Base-by-base conservation (phyloP, 805 yeast species). In the Yarrowia sp. region DNA sequence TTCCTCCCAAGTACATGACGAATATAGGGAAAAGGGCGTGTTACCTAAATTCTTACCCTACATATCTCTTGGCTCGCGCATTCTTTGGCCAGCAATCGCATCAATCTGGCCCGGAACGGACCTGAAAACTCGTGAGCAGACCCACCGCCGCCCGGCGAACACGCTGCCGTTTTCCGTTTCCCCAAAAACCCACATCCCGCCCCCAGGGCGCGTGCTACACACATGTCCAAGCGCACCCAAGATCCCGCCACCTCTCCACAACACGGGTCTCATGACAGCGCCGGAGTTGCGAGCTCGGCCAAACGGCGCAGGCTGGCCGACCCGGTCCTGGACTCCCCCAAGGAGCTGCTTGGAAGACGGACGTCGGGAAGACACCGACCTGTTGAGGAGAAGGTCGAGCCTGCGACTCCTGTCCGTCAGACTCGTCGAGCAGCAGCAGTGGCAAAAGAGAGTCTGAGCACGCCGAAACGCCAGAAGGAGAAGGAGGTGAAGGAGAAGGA, bases 181-280 rank as follows among this genome's bases (percentile, higher is more conserved):
- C 35, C 65, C 65, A 35, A n/a, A 49, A 52, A 42, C 32, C 32
- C 50, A n/a, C 26, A 59, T 41, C n/a, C 32, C 65, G 65, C 52
- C 65, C 52, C 52, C 8, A 59, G 65, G 65, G 65, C 65, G 52
- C 65, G 65, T 59, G 65, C 52, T 40, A 43, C 32, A 26, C 64
- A 22, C 65, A 59, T 59, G 65, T 45, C 65, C 41, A 59, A 59
- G 38, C 65, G 65, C 35, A 43, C 52, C 65, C 65, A 43, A 35
- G 52, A 59, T 12, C n/a, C 49, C 52, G 65, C 65, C 65, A 59
- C 65, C 65, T 19, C 65, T n/a, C 41, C 26, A 38, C 12, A 26
- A 19, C 43, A 58, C 41, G 64, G 64, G 50, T 26, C 49, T 43
- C 40, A 2, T n/a, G 50, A 42, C 50, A 58, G 26, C 11, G 36